Evolutionary conservation across 139 green algal genomes (phyloP).

Genomic region (Ettlia oleoabundans): DNA sequence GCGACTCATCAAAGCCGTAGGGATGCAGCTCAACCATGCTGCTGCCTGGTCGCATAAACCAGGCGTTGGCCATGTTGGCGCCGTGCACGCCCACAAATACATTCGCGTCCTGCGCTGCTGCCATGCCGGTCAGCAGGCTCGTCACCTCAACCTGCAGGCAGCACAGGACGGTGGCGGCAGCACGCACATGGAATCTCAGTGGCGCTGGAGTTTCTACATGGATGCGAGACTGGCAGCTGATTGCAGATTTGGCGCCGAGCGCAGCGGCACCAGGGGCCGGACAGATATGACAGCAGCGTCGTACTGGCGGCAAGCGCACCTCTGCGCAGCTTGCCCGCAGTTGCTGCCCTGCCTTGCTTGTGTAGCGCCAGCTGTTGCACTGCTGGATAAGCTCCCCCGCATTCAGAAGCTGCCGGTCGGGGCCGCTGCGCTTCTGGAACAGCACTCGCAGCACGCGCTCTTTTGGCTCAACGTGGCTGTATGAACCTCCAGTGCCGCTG

Average conservation of each 20-base stretch:
- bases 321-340: slow-evolving; percentile 5
- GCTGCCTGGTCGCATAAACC: slow-evolving; percentile 16
- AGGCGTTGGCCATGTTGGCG: slow-evolving; percentile 19
- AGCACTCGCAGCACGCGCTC: neutral
- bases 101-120: slow-evolving; percentile 9
- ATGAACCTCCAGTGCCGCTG: neutral
- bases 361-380: slow-evolving; percentile 17
- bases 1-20: neutral
- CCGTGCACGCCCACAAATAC: slow-evolving; percentile 20
- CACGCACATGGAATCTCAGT: neutral
- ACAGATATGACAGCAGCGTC: no score
- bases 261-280: no score
- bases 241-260: no score
- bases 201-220: neutral
- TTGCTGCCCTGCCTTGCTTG: neutral
- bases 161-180: neutral
- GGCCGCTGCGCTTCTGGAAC: neutral
- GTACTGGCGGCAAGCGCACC: no score
- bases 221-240: no score
- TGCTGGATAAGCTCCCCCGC: neutral
- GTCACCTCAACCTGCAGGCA: neutral
- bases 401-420: slow-evolving; percentile 23
- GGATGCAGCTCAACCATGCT: slow-evolving; percentile 19
- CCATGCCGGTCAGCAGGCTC: slow-evolving; percentile 7
- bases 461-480: no score